Conservation (phyloP, 2,329 filamentous ascomycete species). For the Acephala macrosclerotiorum region DNA sequence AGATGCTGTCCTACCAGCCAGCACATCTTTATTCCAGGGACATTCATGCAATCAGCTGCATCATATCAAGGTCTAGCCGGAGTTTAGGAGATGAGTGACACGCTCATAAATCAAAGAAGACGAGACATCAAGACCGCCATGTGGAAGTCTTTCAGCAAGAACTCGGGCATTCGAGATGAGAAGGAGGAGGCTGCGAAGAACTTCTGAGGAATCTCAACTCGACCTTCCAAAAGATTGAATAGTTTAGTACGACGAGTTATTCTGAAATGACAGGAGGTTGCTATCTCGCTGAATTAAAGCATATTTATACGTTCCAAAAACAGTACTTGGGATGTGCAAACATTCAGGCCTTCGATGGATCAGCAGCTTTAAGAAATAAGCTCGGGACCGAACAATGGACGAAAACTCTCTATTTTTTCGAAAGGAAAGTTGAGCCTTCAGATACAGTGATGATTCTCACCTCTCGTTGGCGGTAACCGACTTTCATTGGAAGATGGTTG, state of each 20-base stretch:
- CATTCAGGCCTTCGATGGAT: slow-evolving; percentile 7
- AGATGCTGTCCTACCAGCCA: neutral
- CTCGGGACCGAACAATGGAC: neutral
- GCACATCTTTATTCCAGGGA: neutral
- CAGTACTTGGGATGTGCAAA: neutral
- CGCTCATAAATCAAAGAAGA: neutral
- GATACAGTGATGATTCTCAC: neutral
- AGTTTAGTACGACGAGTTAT: neutral
- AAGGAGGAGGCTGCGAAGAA: neutral
- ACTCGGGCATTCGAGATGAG: neutral
- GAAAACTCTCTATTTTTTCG: neutral
- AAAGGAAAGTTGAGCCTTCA: slow-evolving; percentile 10
- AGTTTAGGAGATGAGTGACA: neutral
- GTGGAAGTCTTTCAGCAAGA: neutral
- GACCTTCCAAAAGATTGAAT: neutral
- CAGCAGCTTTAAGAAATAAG: slow-evolving; percentile 6
- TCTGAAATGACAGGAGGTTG: neutral
- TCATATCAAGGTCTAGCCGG: neutral
- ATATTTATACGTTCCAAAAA: neutral
- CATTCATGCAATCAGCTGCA: neutral
- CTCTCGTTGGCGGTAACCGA: neutral
- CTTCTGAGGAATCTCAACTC: neutral
- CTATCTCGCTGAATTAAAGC: neutral
- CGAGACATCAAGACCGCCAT: neutral
- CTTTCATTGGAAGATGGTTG: slow-evolving; percentile 2